Percentiles rank a stretch among this genome's conserved stretches.
Evolutionary conservation across 2,329 filamentous ascomycete genomes (phyloP).

Genomic region (Fusarium foetens): DNA sequence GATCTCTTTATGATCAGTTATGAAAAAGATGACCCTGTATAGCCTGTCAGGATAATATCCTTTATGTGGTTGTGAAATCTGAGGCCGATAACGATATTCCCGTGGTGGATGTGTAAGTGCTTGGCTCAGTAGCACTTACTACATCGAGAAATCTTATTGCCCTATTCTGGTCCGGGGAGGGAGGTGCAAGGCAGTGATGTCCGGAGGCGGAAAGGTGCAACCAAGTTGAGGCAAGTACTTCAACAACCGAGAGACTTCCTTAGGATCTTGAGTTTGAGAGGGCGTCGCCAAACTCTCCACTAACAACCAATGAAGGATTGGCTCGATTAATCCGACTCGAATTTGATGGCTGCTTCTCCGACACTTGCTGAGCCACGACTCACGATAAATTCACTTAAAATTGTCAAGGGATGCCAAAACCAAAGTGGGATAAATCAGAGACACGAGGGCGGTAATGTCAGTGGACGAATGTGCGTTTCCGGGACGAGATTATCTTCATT

Average conservation of each 20-base stretch:
- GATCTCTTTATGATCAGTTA: background rate
- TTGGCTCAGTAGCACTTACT: background rate
- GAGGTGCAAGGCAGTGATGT: background rate
- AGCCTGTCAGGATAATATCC: background rate
- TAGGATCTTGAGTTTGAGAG: background rate
- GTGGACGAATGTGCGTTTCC: slow-evolving; percentile 26
- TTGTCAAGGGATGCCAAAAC: background rate
- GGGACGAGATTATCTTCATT: slow-evolving; percentile 13
- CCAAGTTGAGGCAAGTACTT: background rate
- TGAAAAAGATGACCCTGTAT: background rate
- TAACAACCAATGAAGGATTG: background rate
- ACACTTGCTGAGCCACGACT: background rate
- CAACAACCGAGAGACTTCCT: slow-evolving; percentile 1
- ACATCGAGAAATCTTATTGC: background rate
- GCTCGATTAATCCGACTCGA: background rate
- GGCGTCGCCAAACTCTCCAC: background rate
- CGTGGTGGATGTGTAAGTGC: background rate
- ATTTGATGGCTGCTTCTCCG: background rate
- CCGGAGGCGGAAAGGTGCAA: slow-evolving; percentile 34
- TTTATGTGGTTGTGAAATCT: background rate
- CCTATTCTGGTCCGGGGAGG: background rate
- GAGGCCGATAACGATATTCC: background rate
- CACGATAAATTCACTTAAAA: background rate
- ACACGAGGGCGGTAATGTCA: slow-evolving; percentile 1
- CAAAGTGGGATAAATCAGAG: background rate